These are phyloP conservation scores for Passalora sequoiae DNA, from an alignment of 2,329 filamentous ascomycete species.

Conservation along the genomic window DNA sequence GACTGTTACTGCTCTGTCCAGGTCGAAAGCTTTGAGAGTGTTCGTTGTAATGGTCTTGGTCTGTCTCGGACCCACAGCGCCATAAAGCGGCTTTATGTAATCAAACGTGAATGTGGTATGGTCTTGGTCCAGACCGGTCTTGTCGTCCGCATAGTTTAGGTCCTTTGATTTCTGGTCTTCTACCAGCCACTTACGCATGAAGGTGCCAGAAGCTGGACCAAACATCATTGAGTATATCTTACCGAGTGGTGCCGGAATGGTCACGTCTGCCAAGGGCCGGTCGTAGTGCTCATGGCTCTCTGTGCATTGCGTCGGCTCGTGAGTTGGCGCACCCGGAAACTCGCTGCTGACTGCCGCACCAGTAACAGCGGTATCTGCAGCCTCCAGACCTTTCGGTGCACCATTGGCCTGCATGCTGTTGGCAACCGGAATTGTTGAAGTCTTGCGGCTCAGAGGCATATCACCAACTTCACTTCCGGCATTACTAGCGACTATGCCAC, in stretches of 20 bases:
- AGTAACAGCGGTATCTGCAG: constrained; percentile 37
- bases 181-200: constrained; percentile 81
- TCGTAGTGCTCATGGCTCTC: constrained; percentile 78
- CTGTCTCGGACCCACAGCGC: constrained; percentile 80
- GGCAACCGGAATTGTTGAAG: constrained; percentile 52
- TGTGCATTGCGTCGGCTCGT: constrained; percentile 78
- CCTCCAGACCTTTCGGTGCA: constrained; percentile 30
- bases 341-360: constrained; percentile 50
- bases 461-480: constrained; percentile 50
- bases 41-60: constrained; percentile 91
- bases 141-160: constrained; percentile 76
- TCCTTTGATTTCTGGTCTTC: constrained; percentile 86
- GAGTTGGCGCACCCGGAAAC: constrained; percentile 78
- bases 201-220: constrained; percentile 69
- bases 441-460: constrained; percentile 59
- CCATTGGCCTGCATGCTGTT: constrained; percentile 37
- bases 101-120: constrained; percentile 69
- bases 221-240: constrained; percentile 89
- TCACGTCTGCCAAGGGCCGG: constrained; percentile 76
- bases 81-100: constrained; percentile 87
- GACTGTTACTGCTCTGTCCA: constrained; percentile 83
- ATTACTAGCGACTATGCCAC: constrained; percentile 46
- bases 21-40: constrained; percentile 74
- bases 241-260: constrained; percentile 79
- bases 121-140: constrained; percentile 65